Evolutionary conservation across 1,284 basidiomycete genomes (phyloP).

Genomic region (Ganoderma multipileum): DNA sequence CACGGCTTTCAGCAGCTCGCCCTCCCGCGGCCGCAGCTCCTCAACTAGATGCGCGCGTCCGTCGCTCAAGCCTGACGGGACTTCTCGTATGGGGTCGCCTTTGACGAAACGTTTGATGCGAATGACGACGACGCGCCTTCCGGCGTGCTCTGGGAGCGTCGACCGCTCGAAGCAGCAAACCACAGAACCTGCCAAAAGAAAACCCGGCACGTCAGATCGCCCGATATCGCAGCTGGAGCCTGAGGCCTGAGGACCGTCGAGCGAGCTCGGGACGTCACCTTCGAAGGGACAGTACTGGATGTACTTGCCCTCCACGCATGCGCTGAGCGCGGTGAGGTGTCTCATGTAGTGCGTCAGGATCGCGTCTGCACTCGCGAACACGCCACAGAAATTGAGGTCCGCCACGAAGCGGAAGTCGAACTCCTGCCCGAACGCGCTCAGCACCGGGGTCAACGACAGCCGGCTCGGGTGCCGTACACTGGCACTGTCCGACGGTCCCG

Average conservation of each 20-base stretch:
- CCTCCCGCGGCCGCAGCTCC: background rate
- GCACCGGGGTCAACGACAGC: background rate
- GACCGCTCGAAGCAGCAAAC: background rate
- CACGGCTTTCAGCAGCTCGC: background rate
- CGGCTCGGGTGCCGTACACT: background rate
- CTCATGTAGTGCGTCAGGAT: background rate
- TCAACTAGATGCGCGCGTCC: background rate
- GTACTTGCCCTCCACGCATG: background rate
- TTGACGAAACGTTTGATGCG: background rate
- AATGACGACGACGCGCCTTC: background rate
- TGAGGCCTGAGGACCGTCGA: background rate
- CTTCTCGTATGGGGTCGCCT: background rate
- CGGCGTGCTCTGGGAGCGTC: background rate
- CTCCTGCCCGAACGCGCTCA: conserved; percentile 1
- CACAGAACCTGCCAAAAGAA: background rate
- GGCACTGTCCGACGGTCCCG: too few relatives aligned
- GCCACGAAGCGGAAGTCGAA: background rate
- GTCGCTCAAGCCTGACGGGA: too few relatives aligned
- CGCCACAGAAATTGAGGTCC: background rate
- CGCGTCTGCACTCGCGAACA: background rate
- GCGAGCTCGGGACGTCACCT: too few relatives aligned
- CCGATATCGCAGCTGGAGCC: background rate
- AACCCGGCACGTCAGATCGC: background rate
- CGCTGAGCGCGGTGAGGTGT: background rate
- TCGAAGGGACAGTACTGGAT: background rate